Percentiles rank a stretch among this genome's conserved stretches.
Conservation (phyloP, 148 eudicot genomes). For the Polygonum maritimum region DNA sequence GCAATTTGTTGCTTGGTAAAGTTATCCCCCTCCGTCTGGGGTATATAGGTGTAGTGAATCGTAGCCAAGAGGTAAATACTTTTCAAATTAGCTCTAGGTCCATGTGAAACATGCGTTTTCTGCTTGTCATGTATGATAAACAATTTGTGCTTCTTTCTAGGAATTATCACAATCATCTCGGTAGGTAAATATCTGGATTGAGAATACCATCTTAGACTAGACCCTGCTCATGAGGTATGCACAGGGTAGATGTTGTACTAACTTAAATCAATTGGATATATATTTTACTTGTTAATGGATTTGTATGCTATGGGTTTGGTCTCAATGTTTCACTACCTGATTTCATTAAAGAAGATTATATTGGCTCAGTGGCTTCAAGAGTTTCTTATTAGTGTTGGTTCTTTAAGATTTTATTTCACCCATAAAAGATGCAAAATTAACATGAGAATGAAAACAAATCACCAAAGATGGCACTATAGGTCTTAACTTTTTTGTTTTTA, state of each 20-base stretch:
- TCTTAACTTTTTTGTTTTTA: too few relatives aligned
- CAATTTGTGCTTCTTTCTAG: background rate
- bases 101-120: background rate
- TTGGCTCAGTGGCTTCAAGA: background rate
- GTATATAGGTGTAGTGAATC: constrained; percentile 83
- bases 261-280: background rate
- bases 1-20: constrained; percentile 78
- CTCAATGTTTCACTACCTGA: background rate
- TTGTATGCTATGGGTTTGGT: background rate
- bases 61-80: constrained; percentile 74
- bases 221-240: background rate
- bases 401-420: background rate
- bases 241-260: too few relatives aligned
- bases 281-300: background rate
- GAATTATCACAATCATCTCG: background rate
- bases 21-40: constrained; percentile 90
- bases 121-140: background rate
- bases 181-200: background rate
- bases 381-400: background rate
- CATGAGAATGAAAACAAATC: too few relatives aligned
- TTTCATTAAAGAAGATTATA: background rate
- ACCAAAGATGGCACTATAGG: too few relatives aligned
- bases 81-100: background rate
- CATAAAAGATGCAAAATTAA: too few relatives aligned
- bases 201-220: background rate